Base-by-base conservation (phyloP, 2,329 filamentous ascomycete species). In the Venturia pyrina region DNA sequence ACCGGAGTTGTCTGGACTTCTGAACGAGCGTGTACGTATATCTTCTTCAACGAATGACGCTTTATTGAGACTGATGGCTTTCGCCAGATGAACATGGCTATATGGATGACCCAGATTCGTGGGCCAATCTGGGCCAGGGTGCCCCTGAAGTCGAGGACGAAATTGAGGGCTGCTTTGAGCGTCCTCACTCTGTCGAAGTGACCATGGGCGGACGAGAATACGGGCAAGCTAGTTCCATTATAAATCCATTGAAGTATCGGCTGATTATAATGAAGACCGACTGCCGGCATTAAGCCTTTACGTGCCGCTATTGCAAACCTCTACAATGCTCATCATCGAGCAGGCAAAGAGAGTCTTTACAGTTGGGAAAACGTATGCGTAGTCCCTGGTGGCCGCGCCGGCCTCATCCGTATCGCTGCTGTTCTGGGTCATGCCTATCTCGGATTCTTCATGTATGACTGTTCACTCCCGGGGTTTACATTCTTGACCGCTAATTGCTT, bases 321-420 rank as follows among this genome's bases (percentile, higher is more conserved):
- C 68, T 98, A 98, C 84, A 98, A 98, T 73, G 89, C 89, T 76
- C 90, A 93, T 77, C 93, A 97, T 73, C 87, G 93, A 69, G 80
- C 93, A 79, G 91, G 89, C 73, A 96, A 95, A 80, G 83, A 87
- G 13, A 93, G 89, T 77, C 83, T 96, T 78, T 98, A 98, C 77
- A 96, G 90, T 6, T 97, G 91, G 89, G 93, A 98, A 81, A 98
- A 98, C 76, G 93, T 97, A 21, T 93, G 90, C 75, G 96, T 98
- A 75, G 93, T 98, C 3, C 93, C 93, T 59, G 93, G 93, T 76
- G 93, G 93, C 48, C 87, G 93, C 72, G 93, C 93, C 43, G 93
- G 93, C 62, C 81, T 98, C 78, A 97, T 97, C 75, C 87, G 93
- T 71, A 97, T 98, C 75, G 93, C 93, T 24, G 93, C 93, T 63